phyloP scores from a whole-genome alignment of 2,329 filamentous ascomycete genomes.

The Fulvia fulva region DNA sequence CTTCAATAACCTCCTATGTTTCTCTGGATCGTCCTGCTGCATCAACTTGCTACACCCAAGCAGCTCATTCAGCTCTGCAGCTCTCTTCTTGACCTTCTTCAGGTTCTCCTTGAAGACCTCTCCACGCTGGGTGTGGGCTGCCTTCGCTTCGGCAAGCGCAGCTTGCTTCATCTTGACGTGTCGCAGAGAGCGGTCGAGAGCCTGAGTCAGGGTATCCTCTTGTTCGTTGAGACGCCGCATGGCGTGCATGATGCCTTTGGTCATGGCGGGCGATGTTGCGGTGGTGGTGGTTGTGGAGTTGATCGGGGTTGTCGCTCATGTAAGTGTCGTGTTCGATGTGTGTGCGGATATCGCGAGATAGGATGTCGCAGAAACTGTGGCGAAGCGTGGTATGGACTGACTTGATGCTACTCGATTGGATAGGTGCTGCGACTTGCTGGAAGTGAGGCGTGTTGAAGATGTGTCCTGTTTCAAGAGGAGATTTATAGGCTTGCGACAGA shows the following conservation, averaged over 20 bases:
- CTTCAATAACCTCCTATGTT: neutral
- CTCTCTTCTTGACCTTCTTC: neutral
- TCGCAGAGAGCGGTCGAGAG: neutral
- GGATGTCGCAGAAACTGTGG: neutral
- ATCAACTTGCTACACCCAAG: neutral
- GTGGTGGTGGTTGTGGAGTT: neutral
- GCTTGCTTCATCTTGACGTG: neutral
- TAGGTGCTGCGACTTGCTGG: neutral
- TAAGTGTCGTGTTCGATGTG: neutral
- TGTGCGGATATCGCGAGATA: neutral
- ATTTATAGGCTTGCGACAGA: neutral
- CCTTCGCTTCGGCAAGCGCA: neutral
- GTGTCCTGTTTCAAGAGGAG: neutral
- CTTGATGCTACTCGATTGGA: neutral
- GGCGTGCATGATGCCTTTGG: neutral
- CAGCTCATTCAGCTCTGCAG: neutral
- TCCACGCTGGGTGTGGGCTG: neutral
- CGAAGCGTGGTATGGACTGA: neutral
- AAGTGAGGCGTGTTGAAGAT: neutral
- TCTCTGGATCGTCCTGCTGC: neutral
- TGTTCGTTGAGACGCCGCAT: neutral
- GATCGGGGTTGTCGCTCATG: neutral
- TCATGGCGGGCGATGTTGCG: neutral
- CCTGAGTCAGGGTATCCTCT: neutral
- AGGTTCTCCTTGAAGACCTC: neutral